A percentile compares a stretch with the other conserved stretches of the same genome.
Evolutionary conservation across 2,329 filamentous ascomycete species (phyloP).

Genomic region (Penicillium sp.): DNA sequence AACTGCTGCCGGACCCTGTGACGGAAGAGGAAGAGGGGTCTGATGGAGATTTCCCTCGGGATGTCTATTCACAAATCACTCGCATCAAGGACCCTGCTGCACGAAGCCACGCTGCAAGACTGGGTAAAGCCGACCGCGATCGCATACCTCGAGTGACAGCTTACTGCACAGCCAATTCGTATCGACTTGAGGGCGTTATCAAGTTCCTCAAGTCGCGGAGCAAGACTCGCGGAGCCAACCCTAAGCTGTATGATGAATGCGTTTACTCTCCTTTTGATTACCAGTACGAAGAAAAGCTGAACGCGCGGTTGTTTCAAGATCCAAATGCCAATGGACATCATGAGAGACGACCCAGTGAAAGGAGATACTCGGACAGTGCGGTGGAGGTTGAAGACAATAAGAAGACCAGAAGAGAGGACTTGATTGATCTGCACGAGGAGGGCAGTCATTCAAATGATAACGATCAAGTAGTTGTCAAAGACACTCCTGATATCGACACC

Average conservation of each 20-base stretch:
- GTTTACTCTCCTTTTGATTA: slow-evolving; percentile 95
- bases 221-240: slow-evolving; percentile 73
- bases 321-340: slow-evolving; percentile 32
- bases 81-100: slow-evolving; percentile 96
- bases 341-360: slow-evolving; percentile 50
- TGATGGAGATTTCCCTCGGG: slow-evolving; percentile 88
- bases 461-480: slow-evolving; percentile 28
- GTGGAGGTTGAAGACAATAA: slow-evolving; percentile 64
- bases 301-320: slow-evolving; percentile 28
- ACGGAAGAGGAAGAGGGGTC: slow-evolving; percentile 72
- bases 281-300: slow-evolving; percentile 49
- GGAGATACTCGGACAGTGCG: slow-evolving; percentile 67
- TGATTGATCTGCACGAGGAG: slow-evolving; percentile 60
- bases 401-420: slow-evolving; percentile 56
- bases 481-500: slow-evolving; percentile 72
- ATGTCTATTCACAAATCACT: slow-evolving; percentile 97
- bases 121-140: slow-evolving; percentile 90
- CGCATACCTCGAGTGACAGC: slow-evolving; percentile 87
- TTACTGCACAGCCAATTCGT: slow-evolving; percentile 91
- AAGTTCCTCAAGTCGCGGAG: slow-evolving; percentile 83
- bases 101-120: slow-evolving; percentile 80
- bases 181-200: slow-evolving; percentile 85
- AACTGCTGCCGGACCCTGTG: slow-evolving; percentile 90
- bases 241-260: slow-evolving; percentile 95
- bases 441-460: slow-evolving; percentile 30